A percentile compares a stretch with the other conserved stretches of the same genome.
Evolutionary conservation across 495 filamentous ascomycete genomes (phyloP).

Genomic region (Penicillium malachiteum): DNA sequence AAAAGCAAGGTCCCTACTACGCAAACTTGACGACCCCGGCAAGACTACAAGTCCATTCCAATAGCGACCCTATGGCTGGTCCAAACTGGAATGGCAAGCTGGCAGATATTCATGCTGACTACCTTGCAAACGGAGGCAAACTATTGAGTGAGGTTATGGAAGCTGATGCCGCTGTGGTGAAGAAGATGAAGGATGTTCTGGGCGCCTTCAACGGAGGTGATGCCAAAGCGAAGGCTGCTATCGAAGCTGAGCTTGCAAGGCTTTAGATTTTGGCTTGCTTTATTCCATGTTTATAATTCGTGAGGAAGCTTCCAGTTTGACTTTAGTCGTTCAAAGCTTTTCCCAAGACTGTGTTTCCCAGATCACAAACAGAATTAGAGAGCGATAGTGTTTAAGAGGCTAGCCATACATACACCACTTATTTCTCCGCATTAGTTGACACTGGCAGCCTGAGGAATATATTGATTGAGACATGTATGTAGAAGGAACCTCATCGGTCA

Average conservation of each 20-base stretch:
- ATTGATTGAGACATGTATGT: no score
- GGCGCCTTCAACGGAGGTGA: no score
- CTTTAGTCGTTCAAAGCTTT: no score
- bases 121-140: not conserved
- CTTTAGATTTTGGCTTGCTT: not conserved
- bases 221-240: not conserved
- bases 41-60: not conserved
- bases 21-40: not conserved
- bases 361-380: no score
- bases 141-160: not conserved
- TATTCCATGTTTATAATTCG: no score
- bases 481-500: no score
- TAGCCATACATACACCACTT: no score
- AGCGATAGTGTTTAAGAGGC: no score
- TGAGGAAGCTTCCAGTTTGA: no score
- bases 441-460: no score
- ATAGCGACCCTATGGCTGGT: not conserved
- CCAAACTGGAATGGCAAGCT: not conserved
- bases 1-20: not conserved
- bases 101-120: not conserved
- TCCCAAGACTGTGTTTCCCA: no score
- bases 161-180: not conserved
- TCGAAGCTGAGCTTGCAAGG: not conserved
- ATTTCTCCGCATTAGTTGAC: no score
- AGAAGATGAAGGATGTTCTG: not conserved